Percentiles rank a stretch among this genome's conserved stretches.
Conservation (phyloP, 2,329 filamentous ascomycete genomes). For the Hortaea werneckii region DNA sequence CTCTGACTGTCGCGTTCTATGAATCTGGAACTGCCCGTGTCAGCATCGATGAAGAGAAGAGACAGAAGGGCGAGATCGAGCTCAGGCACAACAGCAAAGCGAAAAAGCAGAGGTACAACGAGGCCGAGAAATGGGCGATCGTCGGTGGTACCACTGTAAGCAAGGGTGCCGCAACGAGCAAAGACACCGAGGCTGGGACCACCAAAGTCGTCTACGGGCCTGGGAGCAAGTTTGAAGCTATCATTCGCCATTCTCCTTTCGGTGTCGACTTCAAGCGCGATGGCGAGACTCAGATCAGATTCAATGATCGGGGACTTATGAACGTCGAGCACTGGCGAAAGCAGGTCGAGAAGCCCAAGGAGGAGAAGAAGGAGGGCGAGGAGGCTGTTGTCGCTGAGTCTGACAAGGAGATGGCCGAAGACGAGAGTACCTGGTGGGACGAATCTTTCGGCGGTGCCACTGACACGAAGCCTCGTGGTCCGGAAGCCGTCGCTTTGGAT, state of each 20-base stretch:
- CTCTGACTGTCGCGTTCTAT: conserved; percentile 77
- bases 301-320: conserved; percentile 82
- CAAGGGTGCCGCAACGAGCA: conserved; percentile 57
- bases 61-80: conserved; percentile 79
- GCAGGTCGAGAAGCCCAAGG: conserved; percentile 62
- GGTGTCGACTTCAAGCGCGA: conserved; percentile 77
- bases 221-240: conserved; percentile 63
- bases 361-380: conserved; percentile 46
- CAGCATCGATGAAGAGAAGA: conserved; percentile 81
- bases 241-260: conserved; percentile 77
- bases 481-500: conserved; percentile 83
- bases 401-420: conserved; percentile 42
- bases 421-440: conserved; percentile 96
- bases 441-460: conserved; percentile 93
- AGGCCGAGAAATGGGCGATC: conserved; percentile 75
- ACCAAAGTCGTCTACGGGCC: conserved; percentile 72
- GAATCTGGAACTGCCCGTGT: conserved; percentile 82
- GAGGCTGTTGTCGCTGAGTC: conserved; percentile 30
- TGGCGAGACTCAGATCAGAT: conserved; percentile 67
- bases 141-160: conserved; percentile 70
- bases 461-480: conserved; percentile 87
- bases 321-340: conserved; percentile 94
- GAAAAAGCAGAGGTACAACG: conserved; percentile 90
- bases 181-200: conserved; percentile 55
- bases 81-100: conserved; percentile 74